Base-by-base conservation (phyloP, 441 rosid genomes). In the Arabidopsis lyrata region DNA sequence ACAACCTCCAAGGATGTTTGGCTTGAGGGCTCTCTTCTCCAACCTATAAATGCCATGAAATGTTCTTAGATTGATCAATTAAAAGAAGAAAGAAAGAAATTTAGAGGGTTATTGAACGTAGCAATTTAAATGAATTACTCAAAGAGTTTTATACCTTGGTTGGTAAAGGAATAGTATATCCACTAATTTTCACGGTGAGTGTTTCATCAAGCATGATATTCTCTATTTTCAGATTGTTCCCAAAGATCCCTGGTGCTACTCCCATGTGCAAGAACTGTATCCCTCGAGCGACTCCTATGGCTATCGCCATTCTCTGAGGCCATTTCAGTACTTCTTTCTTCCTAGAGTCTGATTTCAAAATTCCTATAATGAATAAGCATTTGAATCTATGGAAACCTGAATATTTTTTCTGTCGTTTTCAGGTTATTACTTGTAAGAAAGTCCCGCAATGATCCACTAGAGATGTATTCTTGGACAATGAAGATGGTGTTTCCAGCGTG, bases 251-350 rank as follows among this genome's bases (percentile, higher is more conserved):
- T 8, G 93, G 90, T 10, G 93, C 86, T 42, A 91, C 88, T 73
- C 97, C 97, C 7, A 88, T 83, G 76, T 94, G 99, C 82, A 94
- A 79, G 86, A 94, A 94, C 61, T 91, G 97, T 65, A 90, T 84
- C 70, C 97, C 99, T 57, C 95, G 88, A 3, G 96, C 92, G 12
- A 89, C 82, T 16, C 96, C 96, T 48, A 91, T 89, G 41, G 86
- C 80, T 49, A 90, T 87, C 1, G 95, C 86, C 93, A 91, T 88
- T 81, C 97, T 84, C 66, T 91, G 92, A 5, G 96, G 95, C 99
- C 97, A 94, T 78, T 90, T 89, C 39, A 94, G 80, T 24, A 80
- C 79, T 58, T 95, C 97, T 83, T 86, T 92, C 84, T 84, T 95
- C 76, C 80, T 89, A 83, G 82, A 67, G 67, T 95, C 97, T 93